phyloP scores from a whole-genome alignment of 2,329 filamentous ascomycete genomes.

The Hypoxylon sp. region DNA sequence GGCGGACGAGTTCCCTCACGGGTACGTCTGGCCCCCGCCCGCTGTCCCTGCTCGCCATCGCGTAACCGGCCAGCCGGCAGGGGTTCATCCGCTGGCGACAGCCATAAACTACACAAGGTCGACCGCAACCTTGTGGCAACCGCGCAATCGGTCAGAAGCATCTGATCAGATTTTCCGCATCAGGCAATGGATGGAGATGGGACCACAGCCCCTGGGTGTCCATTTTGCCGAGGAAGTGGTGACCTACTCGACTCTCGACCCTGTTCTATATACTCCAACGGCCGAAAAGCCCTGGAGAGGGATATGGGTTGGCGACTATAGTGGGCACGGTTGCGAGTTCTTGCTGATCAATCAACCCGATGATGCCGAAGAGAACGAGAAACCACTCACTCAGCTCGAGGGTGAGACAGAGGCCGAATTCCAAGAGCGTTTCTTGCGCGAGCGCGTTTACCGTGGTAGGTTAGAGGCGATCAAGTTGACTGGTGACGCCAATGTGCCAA shows the following conservation, averaged over 20 bases:
- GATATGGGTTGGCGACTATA: constrained; percentile 94
- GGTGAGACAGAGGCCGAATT: constrained; percentile 62
- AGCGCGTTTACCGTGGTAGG: constrained; percentile 71
- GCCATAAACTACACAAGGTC: constrained; percentile 40
- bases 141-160: constrained; percentile 66
- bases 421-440: constrained; percentile 59
- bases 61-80: constrained; percentile 54
- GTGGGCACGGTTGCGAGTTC: constrained; percentile 89
- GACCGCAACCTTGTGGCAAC: constrained; percentile 47
- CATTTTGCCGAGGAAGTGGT: constrained; percentile 67
- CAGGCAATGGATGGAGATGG: constrained; percentile 80
- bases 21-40: constrained; percentile 80
- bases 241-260: constrained; percentile 79
- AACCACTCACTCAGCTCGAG: constrained; percentile 56
- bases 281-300: constrained; percentile 84
- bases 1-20: constrained; percentile 57
- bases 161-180: constrained; percentile 80
- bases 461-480: constrained; percentile 91
- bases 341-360: constrained; percentile 83
- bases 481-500: constrained; percentile 88
- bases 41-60: constrained; percentile 74
- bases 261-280: constrained; percentile 83
- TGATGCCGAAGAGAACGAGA: constrained; percentile 58
- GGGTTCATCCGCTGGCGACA: constrained; percentile 41
- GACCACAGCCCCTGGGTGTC: constrained; percentile 57